A percentile compares a stretch with the other conserved stretches of the same genome.
Evolutionary conservation across 2,329 filamentous ascomycete genomes (phyloP).

Genomic region (Clathrospora elynae): DNA sequence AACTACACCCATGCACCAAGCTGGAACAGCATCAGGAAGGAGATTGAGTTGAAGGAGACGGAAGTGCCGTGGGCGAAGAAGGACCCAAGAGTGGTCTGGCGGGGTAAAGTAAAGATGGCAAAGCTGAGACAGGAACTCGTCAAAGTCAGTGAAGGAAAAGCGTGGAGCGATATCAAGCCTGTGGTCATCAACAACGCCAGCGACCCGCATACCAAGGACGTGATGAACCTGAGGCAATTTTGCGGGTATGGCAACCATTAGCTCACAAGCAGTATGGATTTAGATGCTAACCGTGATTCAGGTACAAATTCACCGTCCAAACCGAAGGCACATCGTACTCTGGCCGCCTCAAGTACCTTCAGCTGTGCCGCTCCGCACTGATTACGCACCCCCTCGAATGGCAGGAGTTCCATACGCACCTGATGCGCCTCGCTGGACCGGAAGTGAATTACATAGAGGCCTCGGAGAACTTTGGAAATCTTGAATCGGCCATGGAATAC

Average conservation of each 20-base stretch:
- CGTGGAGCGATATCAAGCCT: constrained; percentile 42
- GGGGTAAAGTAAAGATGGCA: constrained; percentile 44
- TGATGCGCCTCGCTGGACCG: constrained; percentile 38
- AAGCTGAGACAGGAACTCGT: constrained; percentile 37
- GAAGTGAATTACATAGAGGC: constrained; percentile 43
- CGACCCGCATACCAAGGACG: constrained; percentile 40
- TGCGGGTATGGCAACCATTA: constrained; percentile 30
- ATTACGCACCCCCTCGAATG: constrained; percentile 42
- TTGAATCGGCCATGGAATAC: constrained; percentile 43
- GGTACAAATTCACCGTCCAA: constrained; percentile 60
- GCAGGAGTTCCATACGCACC: constrained; percentile 45
- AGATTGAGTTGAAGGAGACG: constrained; percentile 32
- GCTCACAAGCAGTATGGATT: neutral
- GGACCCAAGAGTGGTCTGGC: constrained; percentile 39
- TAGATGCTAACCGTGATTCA: constrained; percentile 15
- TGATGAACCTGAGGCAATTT: constrained; percentile 43
- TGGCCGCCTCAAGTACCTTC: constrained; percentile 59
- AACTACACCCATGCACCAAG: constrained; percentile 44
- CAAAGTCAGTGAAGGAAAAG: constrained; percentile 34
- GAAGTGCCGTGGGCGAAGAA: constrained; percentile 37
- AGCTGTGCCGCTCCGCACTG: constrained; percentile 53
- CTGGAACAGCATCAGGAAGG: constrained; percentile 41
- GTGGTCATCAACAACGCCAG: constrained; percentile 42
- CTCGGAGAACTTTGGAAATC: constrained; percentile 38
- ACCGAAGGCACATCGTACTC: constrained; percentile 61